Evolutionary conservation across 2,329 filamentous ascomycete species (phyloP), one percentile per base, ranked within the genome.

Genomic region (Aphanoascus verrucosus): DNA sequence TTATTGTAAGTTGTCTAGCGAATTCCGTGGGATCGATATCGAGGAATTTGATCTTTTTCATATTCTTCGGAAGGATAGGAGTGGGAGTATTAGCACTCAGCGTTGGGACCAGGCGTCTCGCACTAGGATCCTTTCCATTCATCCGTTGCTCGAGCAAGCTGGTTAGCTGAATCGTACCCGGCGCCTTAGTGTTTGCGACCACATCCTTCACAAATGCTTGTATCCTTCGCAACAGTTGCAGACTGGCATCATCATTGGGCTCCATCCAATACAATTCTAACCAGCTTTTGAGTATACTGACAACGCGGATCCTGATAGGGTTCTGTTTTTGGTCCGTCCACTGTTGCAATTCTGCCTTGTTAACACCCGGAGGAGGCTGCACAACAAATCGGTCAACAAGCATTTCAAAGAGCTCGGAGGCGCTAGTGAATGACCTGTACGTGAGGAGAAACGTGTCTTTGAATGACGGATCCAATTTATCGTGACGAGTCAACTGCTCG

Each of bases 251-350:
- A 64, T 84, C 90, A 58, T 85, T 83, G 47, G 89, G 86, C 66
- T 98, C 93, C 89, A 97, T 96, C 93, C 93, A 98, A 69, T 93
- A 97, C 62, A 86, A 90, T 66, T 97, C 93, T 61, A 98, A 93
- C 93, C 93, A 98, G 70, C 83, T 94, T 77, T 97, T 97, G 46
- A 98, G 74, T 59, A 96, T 97, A 64, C 97, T 98, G 59, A 98
- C 89, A 1, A 98, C 90, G 41, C 93, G 83, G 73, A 98, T 94
- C 35, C 93, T 82, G 57, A 97, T 96, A 4, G 88, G 86, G 65
- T 94, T 96, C 68, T 97, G 93, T 72, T 98, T 98, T 65, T 84
- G 84, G 66, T 95, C 88, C 35, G 86, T 82, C 93, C 93, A 98
- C 31, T 80, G 76, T 53, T 95, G 87, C 62, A 86, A 88, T 59